Percentiles rank a stretch among this genome's conserved stretches.
Conservation (phyloP, 1,284 basidiomycete species). For the Exobasidium cylindrosporum region DNA sequence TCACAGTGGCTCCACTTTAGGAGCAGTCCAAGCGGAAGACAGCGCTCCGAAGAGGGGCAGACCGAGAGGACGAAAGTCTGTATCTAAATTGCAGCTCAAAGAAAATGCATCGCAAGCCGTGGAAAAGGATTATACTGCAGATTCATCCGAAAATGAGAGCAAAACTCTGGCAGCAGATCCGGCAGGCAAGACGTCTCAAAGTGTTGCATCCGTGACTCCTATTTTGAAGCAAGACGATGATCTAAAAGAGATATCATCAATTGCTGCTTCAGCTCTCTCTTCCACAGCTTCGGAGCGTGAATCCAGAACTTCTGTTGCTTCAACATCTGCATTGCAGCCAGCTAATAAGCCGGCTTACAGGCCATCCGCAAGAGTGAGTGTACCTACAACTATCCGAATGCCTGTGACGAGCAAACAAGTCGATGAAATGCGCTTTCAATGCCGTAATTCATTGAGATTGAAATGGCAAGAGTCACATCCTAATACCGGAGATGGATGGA, state of each 20-base stretch:
- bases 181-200: too few relatives aligned
- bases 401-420: slow-evolving; percentile 27
- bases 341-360: slow-evolving; percentile 1
- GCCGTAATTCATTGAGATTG: slow-evolving; percentile 35
- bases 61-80: not conserved
- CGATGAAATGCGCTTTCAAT: slow-evolving; percentile 26
- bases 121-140: too few relatives aligned
- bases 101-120: not conserved
- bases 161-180: too few relatives aligned
- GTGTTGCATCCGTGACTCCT: too few relatives aligned
- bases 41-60: slow-evolving; percentile 2
- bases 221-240: not conserved
- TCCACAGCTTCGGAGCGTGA: not conserved
- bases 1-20: not conserved
- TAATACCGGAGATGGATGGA: slow-evolving; percentile 8
- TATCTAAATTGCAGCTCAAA: not conserved
- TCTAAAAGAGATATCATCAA: not conserved
- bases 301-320: not conserved
- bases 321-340: not conserved
- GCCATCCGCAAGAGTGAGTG: not conserved
- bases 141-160: too few relatives aligned
- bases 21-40: not conserved
- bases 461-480: slow-evolving; percentile 30
- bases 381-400: slow-evolving; percentile 1
- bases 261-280: not conserved